phyloP scores from a whole-genome alignment of 1,139 yeast genomes.

The Pneumocystis carinii region DNA sequence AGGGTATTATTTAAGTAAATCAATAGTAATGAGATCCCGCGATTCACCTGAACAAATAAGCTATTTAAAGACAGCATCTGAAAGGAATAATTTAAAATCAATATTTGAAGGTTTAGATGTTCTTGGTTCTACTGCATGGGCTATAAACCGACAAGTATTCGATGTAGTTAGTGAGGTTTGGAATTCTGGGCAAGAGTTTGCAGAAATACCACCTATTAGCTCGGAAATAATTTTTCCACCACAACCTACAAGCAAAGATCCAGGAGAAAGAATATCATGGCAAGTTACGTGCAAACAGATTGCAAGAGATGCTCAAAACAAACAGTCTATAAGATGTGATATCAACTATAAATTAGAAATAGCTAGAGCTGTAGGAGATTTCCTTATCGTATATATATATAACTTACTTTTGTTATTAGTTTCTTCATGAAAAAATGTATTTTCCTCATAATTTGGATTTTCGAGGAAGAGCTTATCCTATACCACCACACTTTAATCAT shows the following conservation, averaged over 20 bases:
- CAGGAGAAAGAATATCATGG: slow-evolving; percentile 54
- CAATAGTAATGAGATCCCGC: slow-evolving; percentile 55
- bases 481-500: slow-evolving; percentile 68
- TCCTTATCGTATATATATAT: background rate
- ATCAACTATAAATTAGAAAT: slow-evolving; percentile 84
- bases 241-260: slow-evolving; percentile 52
- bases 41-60: slow-evolving; percentile 86
- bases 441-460: slow-evolving; percentile 92
- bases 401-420: slow-evolving; percentile 18
- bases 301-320: slow-evolving; percentile 46
- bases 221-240: slow-evolving; percentile 44
- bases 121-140: slow-evolving; percentile 83
- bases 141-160: slow-evolving; percentile 61
- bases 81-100: slow-evolving; percentile 44
- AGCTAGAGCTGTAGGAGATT: slow-evolving; percentile 48
- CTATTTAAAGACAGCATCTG: slow-evolving; percentile 71
- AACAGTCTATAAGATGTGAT: slow-evolving; percentile 83
- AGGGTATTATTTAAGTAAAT: slow-evolving; percentile 58
- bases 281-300: slow-evolving; percentile 42
- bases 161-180: slow-evolving; percentile 60
- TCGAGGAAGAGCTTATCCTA: slow-evolving; percentile 91
- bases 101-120: slow-evolving; percentile 78
- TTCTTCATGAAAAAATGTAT: slow-evolving; percentile 59
- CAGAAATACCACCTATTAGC: slow-evolving; percentile 55
- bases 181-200: slow-evolving; percentile 68